Evolutionary conservation across 768 basidiomycete genomes (phyloP), one percentile per base, ranked within the genome.

Genomic region (Strobilomyces dryophilus): DNA sequence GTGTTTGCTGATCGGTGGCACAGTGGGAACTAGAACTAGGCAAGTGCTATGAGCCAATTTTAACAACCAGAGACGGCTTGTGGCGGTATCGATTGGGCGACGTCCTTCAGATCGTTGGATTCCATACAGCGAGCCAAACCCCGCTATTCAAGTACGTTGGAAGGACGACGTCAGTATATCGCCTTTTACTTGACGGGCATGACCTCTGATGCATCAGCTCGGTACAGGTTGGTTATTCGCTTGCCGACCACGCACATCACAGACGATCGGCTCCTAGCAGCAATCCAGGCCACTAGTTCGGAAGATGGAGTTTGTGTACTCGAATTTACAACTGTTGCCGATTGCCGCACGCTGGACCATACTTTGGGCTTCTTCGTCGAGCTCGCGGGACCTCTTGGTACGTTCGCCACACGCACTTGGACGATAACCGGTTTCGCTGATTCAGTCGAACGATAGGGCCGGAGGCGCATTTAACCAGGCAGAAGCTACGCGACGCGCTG

Each of bases 31-130:
- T 43, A 18, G 44, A 61, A n/a, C 45, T 57, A 9, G 61, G 56
- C 10, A 56, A 56, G 24, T 40, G 29, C 5, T 65, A 66, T 43
- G 27, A 27, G 27, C 27, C 27, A 27, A 27, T 27, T 27, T 27
- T 27, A 27, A 27, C 27, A 8, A 27, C 60, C 8, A 56, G 45
- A 34, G 53, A 57, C 8, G 63, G 63, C 1, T 49, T 64, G 35
- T 64, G 63, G 63, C 55, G 60, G 27, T 62, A 64, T 34, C 54
- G 27, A 14, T 45, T 62, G 4, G 60, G 63, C 5, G 62, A 64
- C 26, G 17, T 64, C 8, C 12, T 64, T 11, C 45, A 24, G 2
- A 45, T 64, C 8, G 15, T 51, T 3, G 64, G 64, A 14, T 59
- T 63, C 43, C 47, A 54, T 18, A 17, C n/a, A 0, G 36, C 54